Base-by-base conservation (phyloP, 1,284 basidiomycete species). In the Anthracocystis panici-leucophaei region DNA sequence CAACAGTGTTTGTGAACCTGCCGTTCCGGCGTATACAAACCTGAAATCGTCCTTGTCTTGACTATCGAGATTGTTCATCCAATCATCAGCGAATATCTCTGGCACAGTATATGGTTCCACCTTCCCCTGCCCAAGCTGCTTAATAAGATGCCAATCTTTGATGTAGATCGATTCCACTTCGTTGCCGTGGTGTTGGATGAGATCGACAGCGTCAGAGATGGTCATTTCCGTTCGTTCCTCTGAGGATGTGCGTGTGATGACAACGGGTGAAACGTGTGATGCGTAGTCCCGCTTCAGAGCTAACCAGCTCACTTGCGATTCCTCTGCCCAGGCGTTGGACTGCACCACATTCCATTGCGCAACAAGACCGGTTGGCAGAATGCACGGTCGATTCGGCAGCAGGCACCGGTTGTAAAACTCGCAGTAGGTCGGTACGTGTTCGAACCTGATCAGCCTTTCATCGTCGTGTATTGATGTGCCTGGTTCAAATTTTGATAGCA, bases 111-210 rank as follows among this genome's bases (percentile, higher is more conserved):
- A 90, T 12, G 89, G 85, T 31, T 21, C 20, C 25, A 23, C 12
- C n/a, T 6, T 1, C 2, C 7, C 2, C 3, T 27, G 85, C 53
- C 58, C 82, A 76, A 75, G 57, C 11, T 77, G 70, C 20, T 73
- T 77, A 11, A 88, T 82, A 0, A 89, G 78, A 80, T 90, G 89
- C 89, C 89, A 89, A 72, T 90, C 89, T 69, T 89, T 89, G 59
- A 89, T 86, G 80, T 90, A 90, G 11, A 88, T 64, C 9, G 70
- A 73, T 0, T 73, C 53, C 0, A 82, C 82, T 0, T 42, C 41
- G 5, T 42, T 33, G 0, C 61, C 35, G 3, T 64, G 23, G 10
- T n/a, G n/a, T 6, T 11, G 49, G 10, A 79, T 63, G 38, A 75
- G 72, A 8, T 65, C 50, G 23, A 79, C 27, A 1, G 73, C 78